Conservation (phyloP, 1,284 basidiomycete genomes). For the Irpex sp. region DNA sequence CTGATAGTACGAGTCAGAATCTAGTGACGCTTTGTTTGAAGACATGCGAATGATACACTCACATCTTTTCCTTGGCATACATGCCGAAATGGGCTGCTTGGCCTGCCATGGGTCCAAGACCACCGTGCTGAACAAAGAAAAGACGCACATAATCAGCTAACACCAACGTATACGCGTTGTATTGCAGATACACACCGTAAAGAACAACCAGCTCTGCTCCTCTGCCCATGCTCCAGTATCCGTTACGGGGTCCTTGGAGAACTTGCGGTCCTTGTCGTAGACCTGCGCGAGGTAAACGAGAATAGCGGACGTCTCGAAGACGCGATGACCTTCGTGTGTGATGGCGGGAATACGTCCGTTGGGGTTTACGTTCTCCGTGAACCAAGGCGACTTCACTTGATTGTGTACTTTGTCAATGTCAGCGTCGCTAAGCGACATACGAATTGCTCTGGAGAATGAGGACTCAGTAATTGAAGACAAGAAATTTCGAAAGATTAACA, state of each 20-base stretch:
- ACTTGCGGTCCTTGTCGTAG: conserved; percentile 38
- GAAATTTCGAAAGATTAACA: background rate
- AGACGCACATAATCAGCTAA: background rate
- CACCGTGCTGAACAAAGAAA: conserved; percentile 46
- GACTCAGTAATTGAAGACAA: background rate
- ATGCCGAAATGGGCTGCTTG: conserved; percentile 62
- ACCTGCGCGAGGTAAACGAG: conserved; percentile 44
- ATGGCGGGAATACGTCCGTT: conserved; percentile 57
- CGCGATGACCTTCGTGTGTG: conserved; percentile 40
- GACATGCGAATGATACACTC: background rate
- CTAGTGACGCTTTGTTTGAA: background rate
- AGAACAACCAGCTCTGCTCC: conserved; percentile 81
- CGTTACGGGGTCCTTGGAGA: conserved; percentile 24
- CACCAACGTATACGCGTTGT: too few species aligned
- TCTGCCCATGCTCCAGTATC: conserved; percentile 44
- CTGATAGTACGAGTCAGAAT: conserved; percentile 27
- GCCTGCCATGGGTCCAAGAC: conserved; percentile 72
- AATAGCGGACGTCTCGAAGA: conserved; percentile 50
- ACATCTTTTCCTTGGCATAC: conserved; percentile 58
- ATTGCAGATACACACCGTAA: conserved; percentile 40
- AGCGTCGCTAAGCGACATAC: conserved; percentile 33
- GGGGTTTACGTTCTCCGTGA: conserved; percentile 50
- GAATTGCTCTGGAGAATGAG: background rate
- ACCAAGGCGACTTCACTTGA: conserved; percentile 52
- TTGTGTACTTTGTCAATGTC: conserved; percentile 39